Evolutionary conservation across 2,329 filamentous ascomycete genomes (phyloP).

Genomic region (Juglanconis oblonga): DNA sequence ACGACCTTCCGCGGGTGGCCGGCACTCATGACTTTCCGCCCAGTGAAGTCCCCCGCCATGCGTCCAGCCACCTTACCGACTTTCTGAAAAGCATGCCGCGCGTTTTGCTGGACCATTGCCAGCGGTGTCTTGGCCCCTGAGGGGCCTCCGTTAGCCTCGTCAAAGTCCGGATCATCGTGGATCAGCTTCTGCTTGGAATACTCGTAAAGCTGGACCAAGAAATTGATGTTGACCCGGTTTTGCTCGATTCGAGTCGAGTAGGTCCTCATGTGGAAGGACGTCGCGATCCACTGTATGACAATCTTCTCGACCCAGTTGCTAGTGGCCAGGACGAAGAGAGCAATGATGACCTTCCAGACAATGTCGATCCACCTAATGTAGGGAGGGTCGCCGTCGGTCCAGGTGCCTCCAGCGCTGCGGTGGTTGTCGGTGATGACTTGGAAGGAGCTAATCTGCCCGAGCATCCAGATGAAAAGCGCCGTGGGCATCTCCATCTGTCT

Average conservation of each 20-base stretch:
- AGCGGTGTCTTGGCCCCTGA: conserved; percentile 72
- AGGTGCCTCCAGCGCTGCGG: conserved; percentile 32
- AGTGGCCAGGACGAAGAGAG: conserved; percentile 74
- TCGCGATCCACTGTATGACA: conserved; percentile 90
- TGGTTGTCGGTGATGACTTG: conserved; percentile 72
- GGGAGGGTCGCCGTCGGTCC: conserved; percentile 42
- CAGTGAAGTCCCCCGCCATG: conserved; percentile 89
- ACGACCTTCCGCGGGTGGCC: conserved; percentile 84
- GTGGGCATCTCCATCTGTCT: conserved; percentile 80
- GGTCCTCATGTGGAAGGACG: conserved; percentile 86
- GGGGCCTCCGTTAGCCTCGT: conserved; percentile 30
- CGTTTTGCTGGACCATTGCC: conserved; percentile 68
- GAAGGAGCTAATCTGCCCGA: conserved; percentile 83
- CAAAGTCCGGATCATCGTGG: conserved; percentile 48
- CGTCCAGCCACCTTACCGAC: conserved; percentile 83
- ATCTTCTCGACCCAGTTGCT: conserved; percentile 91
- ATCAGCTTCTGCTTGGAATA: conserved; percentile 75
- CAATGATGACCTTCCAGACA: conserved; percentile 82
- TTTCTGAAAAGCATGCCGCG: conserved; percentile 71
- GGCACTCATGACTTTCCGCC: conserved; percentile 61
- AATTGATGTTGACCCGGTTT: conserved; percentile 83
- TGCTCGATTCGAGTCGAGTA: conserved; percentile 88
- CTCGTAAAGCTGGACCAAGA: conserved; percentile 55
- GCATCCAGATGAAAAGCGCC: conserved; percentile 88
- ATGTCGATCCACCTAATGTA: conserved; percentile 69